These are phyloP conservation scores for Aspergillus affinis DNA, from an alignment of 495 filamentous ascomycete genomes.

Conservation along the genomic window DNA sequence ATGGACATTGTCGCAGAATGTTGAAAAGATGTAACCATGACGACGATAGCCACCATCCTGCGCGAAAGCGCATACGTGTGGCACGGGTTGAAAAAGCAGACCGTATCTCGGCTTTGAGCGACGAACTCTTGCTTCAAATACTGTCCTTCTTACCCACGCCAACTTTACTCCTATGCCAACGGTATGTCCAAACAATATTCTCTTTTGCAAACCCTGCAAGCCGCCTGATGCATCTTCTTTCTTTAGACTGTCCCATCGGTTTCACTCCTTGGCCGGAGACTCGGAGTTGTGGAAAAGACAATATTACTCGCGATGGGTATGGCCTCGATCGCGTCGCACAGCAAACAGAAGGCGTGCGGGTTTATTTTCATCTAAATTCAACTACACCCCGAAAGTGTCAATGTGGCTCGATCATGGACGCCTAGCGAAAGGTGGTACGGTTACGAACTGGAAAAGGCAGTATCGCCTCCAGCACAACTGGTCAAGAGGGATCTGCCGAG, in stretches of 20 bases:
- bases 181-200: conserved; percentile 35
- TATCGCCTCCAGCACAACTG: conserved; percentile 93
- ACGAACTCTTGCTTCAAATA: conserved; percentile 85
- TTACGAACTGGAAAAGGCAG: conserved; percentile 82
- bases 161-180: conserved; percentile 68
- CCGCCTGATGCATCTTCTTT: conserved; percentile 9
- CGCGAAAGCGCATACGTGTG: conserved; percentile 40
- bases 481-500: conserved; percentile 76
- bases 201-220: background rate
- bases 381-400: conserved; percentile 70
- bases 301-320: conserved; percentile 88
- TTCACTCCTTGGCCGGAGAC: conserved; percentile 73
- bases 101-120: conserved; percentile 65
- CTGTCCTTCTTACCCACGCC: conserved; percentile 70
- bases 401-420: conserved; percentile 80
- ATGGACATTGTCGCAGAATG: conserved; percentile 33
- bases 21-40: conserved; percentile 42
- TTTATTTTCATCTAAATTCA: conserved; percentile 39
- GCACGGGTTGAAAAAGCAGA: conserved; percentile 27
- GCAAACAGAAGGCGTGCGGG: conserved; percentile 60
- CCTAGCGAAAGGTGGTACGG: conserved; percentile 48
- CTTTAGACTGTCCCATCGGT: conserved; percentile 70
- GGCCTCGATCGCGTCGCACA: conserved; percentile 75
- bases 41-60: conserved; percentile 10
- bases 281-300: conserved; percentile 87